Conservation (phyloP, 2,329 filamentous ascomycete genomes). For the Penicillium sp. region DNA sequence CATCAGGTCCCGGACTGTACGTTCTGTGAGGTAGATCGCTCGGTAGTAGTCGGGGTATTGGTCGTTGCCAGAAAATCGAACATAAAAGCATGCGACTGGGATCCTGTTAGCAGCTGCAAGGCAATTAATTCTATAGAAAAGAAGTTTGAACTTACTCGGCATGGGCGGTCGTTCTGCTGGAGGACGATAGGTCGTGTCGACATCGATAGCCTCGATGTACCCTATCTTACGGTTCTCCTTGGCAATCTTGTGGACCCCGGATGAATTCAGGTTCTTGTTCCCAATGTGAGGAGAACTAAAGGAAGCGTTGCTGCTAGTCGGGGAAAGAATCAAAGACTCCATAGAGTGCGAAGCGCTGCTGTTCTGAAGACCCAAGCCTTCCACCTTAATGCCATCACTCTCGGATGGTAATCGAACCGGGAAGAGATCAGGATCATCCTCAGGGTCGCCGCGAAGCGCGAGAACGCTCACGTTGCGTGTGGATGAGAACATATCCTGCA, state of each 20-base stretch:
- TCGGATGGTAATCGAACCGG: slow-evolving; percentile 46
- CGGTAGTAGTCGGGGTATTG: slow-evolving; percentile 69
- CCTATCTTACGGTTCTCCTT: slow-evolving; percentile 50
- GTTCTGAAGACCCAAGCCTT: slow-evolving; percentile 31
- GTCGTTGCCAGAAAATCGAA: slow-evolving; percentile 62
- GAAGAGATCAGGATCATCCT: slow-evolving; percentile 51
- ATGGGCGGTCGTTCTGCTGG: slow-evolving; percentile 73
- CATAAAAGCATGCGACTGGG: slow-evolving; percentile 84
- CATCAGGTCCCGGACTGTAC: slow-evolving; percentile 75
- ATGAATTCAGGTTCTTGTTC: slow-evolving; percentile 27
- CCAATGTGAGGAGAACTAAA: slow-evolving; percentile 37
- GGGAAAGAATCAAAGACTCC: slow-evolving; percentile 42
- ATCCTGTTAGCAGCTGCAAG: slow-evolving; percentile 36
- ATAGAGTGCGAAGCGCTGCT: slow-evolving; percentile 39
- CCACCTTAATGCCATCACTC: slow-evolving; percentile 34
- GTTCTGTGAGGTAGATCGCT: slow-evolving; percentile 81
- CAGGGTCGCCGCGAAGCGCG: slow-evolving; percentile 47
- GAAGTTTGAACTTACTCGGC: slow-evolving; percentile 57
- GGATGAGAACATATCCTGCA: slow-evolving; percentile 54
- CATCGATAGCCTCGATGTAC: slow-evolving; percentile 89
- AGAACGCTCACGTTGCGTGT: slow-evolving; percentile 48
- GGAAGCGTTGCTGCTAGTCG: slow-evolving; percentile 45
- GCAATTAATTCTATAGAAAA: no score
- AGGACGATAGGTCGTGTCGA: slow-evolving; percentile 83
- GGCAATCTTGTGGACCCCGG: slow-evolving; percentile 35